Percentiles rank a stretch among this genome's conserved stretches.
Conservation (phyloP, 805 yeast genomes). For the Candida anglica region DNA sequence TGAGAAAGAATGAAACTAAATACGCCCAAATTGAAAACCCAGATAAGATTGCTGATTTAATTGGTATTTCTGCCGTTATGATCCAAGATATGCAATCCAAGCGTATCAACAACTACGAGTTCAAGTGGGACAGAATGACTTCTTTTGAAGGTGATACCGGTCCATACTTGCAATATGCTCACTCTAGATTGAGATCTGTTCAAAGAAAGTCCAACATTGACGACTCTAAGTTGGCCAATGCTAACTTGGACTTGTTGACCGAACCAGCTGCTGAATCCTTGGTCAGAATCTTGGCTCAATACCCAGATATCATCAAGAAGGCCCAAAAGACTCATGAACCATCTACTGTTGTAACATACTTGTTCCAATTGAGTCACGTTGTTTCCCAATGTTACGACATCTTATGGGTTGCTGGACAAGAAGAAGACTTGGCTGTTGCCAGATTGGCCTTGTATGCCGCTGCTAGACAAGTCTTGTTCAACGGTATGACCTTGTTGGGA, state of each 20-base stretch:
- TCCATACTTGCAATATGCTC: conserved; percentile 97
- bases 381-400: conserved; percentile 96
- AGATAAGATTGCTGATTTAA: conserved; percentile 88
- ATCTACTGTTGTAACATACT: conserved; percentile 87
- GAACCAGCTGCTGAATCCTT: conserved; percentile 71
- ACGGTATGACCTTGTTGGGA: conserved; percentile 88
- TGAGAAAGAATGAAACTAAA: conserved; percentile 87
- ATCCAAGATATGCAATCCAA: conserved; percentile 98
- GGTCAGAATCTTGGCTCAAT: conserved; percentile 77
- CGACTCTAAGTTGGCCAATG: conserved; percentile 39
- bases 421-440: conserved; percentile 78
- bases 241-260: conserved; percentile 58
- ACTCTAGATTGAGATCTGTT: conserved; percentile 91
- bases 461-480: conserved; percentile 83
- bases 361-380: conserved; percentile 87
- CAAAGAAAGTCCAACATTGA: conserved; percentile 69
- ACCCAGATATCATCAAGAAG: conserved; percentile 83
- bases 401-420: conserved; percentile 96
- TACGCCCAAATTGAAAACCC: conserved; percentile 93
- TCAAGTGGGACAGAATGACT: conserved; percentile 97
- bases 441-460: conserved; percentile 88
- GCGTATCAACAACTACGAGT: conserved; percentile 92
- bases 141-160: conserved; percentile 99
- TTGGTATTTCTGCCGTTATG: conserved; percentile 97
- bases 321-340: conserved; percentile 89